Percentiles rank a stretch among this genome's conserved stretches.
Conservation (phyloP, 768 basidiomycete genomes). For the Mycena vulgaris region DNA sequence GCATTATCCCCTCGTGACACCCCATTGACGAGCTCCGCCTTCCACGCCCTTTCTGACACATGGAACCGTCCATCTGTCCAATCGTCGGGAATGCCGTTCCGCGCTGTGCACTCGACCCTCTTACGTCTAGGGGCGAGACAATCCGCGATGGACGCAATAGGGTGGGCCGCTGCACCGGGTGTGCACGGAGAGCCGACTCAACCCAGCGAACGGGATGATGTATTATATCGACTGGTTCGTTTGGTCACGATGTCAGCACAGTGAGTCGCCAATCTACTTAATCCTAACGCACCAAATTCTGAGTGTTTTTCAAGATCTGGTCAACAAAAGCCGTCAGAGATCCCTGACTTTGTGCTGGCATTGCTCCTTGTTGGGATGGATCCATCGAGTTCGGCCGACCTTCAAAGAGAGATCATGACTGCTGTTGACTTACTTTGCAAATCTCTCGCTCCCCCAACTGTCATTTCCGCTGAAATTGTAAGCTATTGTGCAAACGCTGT, state of each 20-base stretch:
- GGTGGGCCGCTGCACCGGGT: slow-evolving; percentile 43
- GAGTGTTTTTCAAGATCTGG: slow-evolving; percentile 47
- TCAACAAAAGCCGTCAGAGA: slow-evolving; percentile 54
- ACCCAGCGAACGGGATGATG: slow-evolving; percentile 44
- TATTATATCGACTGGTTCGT: slow-evolving; percentile 59
- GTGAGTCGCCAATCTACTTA: slow-evolving; percentile 55
- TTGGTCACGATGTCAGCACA: slow-evolving; percentile 60
- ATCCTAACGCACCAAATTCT: slow-evolving; percentile 11
- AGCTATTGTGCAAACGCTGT: slow-evolving; percentile 34
- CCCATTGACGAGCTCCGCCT: slow-evolving; percentile 46
- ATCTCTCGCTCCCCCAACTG: slow-evolving; percentile 52
- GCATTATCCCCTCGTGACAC: slow-evolving; percentile 45
- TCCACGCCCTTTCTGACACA: slow-evolving; percentile 51
- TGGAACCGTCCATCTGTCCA: slow-evolving; percentile 43
- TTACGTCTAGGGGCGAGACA: slow-evolving; percentile 62
- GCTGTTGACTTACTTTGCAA: slow-evolving; percentile 65
- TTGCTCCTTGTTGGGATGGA: slow-evolving; percentile 74
- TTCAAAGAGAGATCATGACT: slow-evolving; percentile 62
- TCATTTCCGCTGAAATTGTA: slow-evolving; percentile 47
- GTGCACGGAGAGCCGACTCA: slow-evolving; percentile 35
- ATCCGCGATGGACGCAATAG: slow-evolving; percentile 51
- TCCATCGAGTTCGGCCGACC: slow-evolving; percentile 57
- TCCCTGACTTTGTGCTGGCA: slow-evolving; percentile 63
- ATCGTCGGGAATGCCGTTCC: slow-evolving; percentile 50
- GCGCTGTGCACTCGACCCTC: slow-evolving; percentile 54